Percentiles rank a stretch among this genome's conserved stretches.
Evolutionary conservation across 2,329 filamentous ascomycete genomes (phyloP).

Genomic region (Aureobasidium musti): DNA sequence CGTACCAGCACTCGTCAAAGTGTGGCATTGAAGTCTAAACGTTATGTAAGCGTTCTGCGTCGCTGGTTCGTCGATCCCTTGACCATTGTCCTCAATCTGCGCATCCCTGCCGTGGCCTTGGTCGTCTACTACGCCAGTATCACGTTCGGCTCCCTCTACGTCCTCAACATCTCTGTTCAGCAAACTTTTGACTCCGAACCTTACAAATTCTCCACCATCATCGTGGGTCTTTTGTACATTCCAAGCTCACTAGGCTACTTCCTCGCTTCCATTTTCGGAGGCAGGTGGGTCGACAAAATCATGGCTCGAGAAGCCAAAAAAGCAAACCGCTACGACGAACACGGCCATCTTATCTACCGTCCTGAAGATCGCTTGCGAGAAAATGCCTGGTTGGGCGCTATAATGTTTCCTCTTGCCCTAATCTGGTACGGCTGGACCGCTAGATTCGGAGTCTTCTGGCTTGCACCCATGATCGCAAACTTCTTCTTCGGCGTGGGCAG

Average conservation of each 20-base stretch:
- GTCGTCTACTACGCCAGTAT: conserved; percentile 74
- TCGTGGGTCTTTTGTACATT: conserved; percentile 76
- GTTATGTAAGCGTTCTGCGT: conserved; percentile 57
- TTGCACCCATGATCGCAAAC: conserved; percentile 51
- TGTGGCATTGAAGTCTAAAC: conserved; percentile 58
- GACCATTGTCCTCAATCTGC: conserved; percentile 68
- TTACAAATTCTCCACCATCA: conserved; percentile 67
- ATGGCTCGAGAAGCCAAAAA: conserved; percentile 74
- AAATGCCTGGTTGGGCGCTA: conserved; percentile 74
- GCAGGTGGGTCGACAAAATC: conserved; percentile 76
- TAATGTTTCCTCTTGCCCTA: conserved; percentile 68
- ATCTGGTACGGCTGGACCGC: conserved; percentile 78
- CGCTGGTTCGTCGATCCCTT: conserved; percentile 71
- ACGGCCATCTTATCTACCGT: conserved; percentile 65
- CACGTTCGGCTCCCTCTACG: conserved; percentile 72
- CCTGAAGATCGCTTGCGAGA: conserved; percentile 83
- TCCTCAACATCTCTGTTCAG: conserved; percentile 77
- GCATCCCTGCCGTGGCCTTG: conserved; percentile 71
- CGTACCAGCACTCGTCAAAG: conserved; percentile 65
- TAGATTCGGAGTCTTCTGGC: conserved; percentile 64
- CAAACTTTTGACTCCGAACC: conserved; percentile 66
- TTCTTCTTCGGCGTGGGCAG: conserved; percentile 68
- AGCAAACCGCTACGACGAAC: conserved; percentile 66
- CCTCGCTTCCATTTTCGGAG: conserved; percentile 66
- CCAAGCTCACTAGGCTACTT: conserved; percentile 74